Evolutionary conservation across 805 yeast species (phyloP), one percentile per base, ranked within the genome.

Genomic region (Kuraishia capsulata): DNA sequence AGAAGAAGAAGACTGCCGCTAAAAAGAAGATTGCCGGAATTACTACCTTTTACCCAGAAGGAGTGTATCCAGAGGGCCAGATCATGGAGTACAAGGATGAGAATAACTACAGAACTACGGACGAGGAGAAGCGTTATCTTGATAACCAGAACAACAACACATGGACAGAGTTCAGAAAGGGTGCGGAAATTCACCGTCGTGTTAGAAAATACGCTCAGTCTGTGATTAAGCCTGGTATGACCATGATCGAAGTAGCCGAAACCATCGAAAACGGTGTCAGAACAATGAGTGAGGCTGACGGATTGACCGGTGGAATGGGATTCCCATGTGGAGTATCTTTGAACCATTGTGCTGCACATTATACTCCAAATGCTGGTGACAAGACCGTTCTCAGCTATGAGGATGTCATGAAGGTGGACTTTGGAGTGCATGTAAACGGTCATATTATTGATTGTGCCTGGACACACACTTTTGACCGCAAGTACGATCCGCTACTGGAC

Each of bases 281-380:
- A 49, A 73, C 78, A 4, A 76, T 81, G 49, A 71, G 88, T 13
- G 81, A 72, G 32, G 81, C 81, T 37, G 81, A 78, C 50, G 69
- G 77, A 32, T 70, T 73, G 23, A 69, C 73, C 43, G 92, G 87
- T 14, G 99, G 99, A 30, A 77, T 89, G 51, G 99, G 97, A 4
- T 92, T 92, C 71, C 99, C 99, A 37, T 88, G 97, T n/a, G 99
- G 99, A 42, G 72, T 92, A 30, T 86, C 96, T 1, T 61, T 90
- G 46, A 92, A 92, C 62, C 84, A 88, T 54, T 81, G 87, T 54
- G 99, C 99, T 20, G 98, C 98, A 0, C 99, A 92, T 58, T 92
- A 88, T 62, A 90, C 97, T 0, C 98, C 98, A 11, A 92, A 92
- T 62, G 81, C 90, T 4, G 96, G 96, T 10, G 98, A 92, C 58